Percentiles rank a stretch among this genome's conserved stretches.
Evolutionary conservation across 441 rosid species (phyloP).

Genomic region (Melianthus villosus): DNA sequence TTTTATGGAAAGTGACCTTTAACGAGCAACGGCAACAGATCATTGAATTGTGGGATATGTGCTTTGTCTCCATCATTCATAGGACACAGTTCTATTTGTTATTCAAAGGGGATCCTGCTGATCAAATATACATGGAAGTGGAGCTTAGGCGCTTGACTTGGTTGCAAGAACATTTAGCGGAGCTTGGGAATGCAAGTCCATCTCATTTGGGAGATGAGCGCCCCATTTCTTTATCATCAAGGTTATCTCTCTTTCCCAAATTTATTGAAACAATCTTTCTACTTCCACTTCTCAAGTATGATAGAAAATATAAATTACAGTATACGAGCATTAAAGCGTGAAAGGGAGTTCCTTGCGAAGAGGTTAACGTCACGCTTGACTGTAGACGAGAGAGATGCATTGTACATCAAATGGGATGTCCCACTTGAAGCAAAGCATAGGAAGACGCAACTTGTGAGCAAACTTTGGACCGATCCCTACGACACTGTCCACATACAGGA

Average conservation of each 20-base stretch:
- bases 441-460: constrained; percentile 74
- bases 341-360: constrained; percentile 83
- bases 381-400: constrained; percentile 58
- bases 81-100: constrained; percentile 86
- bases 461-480: constrained; percentile 87
- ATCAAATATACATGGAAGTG: constrained; percentile 95
- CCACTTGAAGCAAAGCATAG: constrained; percentile 91
- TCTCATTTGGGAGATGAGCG: constrained; percentile 56
- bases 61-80: constrained; percentile 76
- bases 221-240: constrained; percentile 54
- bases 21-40: constrained; percentile 81
- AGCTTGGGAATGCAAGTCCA: constrained; percentile 82
- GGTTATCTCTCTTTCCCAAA: constrained; percentile 22
- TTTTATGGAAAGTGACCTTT: constrained; percentile 66
- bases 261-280: background rate
- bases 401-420: constrained; percentile 79
- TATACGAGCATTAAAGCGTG: constrained; percentile 68
- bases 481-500: constrained; percentile 68
- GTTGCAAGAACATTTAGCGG: constrained; percentile 84
- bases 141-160: constrained; percentile 91
- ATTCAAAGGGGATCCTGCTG: constrained; percentile 88
- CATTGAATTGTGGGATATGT: constrained; percentile 83
- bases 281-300: background rate
- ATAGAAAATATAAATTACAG: constrained; percentile 20
- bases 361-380: constrained; percentile 52